Conservation (phyloP, 805 yeast species). For the Metschnikowia hibisci region DNA sequence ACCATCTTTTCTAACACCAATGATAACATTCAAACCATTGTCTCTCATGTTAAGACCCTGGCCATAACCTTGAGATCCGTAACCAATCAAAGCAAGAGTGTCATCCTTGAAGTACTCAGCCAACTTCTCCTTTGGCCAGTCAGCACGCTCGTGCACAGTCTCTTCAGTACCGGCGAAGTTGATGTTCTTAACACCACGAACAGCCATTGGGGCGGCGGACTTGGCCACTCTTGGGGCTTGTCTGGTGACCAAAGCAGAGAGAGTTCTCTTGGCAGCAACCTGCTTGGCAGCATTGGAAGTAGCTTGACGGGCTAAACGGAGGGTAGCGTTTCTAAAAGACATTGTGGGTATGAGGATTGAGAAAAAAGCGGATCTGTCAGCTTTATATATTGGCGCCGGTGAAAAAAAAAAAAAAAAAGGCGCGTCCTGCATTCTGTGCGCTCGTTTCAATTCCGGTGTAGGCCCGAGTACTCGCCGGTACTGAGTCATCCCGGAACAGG, state of each 20-base stretch:
- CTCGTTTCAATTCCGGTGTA: constrained; percentile 12
- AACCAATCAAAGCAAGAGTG: constrained; percentile 95
- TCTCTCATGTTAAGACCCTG: constrained; percentile 99
- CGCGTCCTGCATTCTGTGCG: constrained; percentile 2
- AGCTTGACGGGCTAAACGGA: constrained; percentile 47
- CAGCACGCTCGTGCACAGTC: constrained; percentile 96
- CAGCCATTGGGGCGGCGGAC: constrained; percentile 46
- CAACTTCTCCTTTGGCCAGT: constrained; percentile 98
- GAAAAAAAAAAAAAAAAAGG: constrained; percentile 8
- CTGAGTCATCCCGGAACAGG: constrained; percentile 3
- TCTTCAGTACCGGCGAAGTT: constrained; percentile 96
- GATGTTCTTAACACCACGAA: constrained; percentile 93
- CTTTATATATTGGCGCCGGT: constrained; percentile 10
- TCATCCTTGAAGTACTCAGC: constrained; percentile 96
- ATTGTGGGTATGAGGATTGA: constrained; percentile 18
- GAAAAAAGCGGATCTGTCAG: constrained; percentile 6
- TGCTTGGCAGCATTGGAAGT: constrained; percentile 38
- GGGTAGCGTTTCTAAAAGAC: constrained; percentile 44
- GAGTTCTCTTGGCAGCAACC: constrained; percentile 61
- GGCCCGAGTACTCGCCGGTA: constrained; percentile 12
- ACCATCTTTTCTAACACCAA: constrained; percentile 98
- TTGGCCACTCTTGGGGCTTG: constrained; percentile 34
- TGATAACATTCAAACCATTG: constrained; percentile 94
- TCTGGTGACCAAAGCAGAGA: constrained; percentile 52
- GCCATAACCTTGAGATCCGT: constrained; percentile 99